Base-by-base conservation (phyloP, 2,329 filamentous ascomycete genomes). In the Trichophyton schoenleinii region DNA sequence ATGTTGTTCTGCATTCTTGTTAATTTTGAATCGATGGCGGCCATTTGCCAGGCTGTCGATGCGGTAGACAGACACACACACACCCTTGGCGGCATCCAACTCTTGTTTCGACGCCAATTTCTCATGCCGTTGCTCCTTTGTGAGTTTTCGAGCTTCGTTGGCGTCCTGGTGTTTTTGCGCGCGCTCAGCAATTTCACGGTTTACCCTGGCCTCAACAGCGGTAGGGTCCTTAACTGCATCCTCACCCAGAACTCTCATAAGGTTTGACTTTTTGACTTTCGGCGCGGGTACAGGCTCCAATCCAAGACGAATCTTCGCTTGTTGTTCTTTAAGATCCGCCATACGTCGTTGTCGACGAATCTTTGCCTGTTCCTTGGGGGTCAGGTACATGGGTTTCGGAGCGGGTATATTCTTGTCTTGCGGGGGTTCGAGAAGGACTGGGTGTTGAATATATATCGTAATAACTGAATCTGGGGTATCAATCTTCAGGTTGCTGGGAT, bases 241-340 rank as follows among this genome's bases (percentile, higher is more conserved):
- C 71, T 96, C 90, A 64, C 94, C 94, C 61, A 96, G 81, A 34
- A 99, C 94, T 62, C 91, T 87, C 94, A 99, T 99, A 71, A 99
- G 83, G 73, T 99, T 99, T 62, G 87, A 89, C 74, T 95, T 95
- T 77, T 96, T 97, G 67, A 99, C 90, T 75, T 97, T 99, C 9
- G 94, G 92, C 28, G 91, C 88, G 31, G 91, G 91, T 20, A 92
- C 89, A 2, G 91, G 90, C 63, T 92, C 87, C 13, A 99, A 81
- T 20, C 94, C 94, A 9, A 99, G 79, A 62, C 92, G 83, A 64
- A 97, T 94, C 78, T 99, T 97, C 42, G 92, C 91, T 75, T 99
- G 94, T 70, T 91, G 87, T 74, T 99, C 95, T 73, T 97, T 97
- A 65, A 95, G 79, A 65, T 96, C 90, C 46, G 89, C 91, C 83